Base-by-base conservation (phyloP, 2,329 filamentous ascomycete species). In the Trichoderma semiorbis region DNA sequence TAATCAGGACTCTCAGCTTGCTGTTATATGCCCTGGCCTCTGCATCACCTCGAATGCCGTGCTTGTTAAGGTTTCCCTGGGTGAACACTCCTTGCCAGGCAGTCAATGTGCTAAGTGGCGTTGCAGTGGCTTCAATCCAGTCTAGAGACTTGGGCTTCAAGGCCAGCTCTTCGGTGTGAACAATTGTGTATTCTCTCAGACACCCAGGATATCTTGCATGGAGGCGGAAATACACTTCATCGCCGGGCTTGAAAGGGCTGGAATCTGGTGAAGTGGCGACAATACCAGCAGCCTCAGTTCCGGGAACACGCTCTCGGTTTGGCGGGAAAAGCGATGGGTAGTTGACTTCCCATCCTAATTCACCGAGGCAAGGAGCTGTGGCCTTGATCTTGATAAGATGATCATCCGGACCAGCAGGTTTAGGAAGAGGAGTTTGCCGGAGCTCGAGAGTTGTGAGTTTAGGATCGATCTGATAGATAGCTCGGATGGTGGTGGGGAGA, bases 11-110 rank as follows among this genome's bases (percentile, higher is more conserved):
- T 1, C 79, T 72, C 28, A 78, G 73, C 34, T 74, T 74, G 4
- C 69, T 72, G 60, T 83, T 83, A 21, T 64, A 43, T 14, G 73
- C 73, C 7, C 73, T 65, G 0, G 80, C 80, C 1, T 68, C 74
- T 6, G 69, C 61, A 55, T 80, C 78, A 21, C 79, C 80, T 7
- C 73, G 72, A 6, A 82, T 47, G 2, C 74, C 81, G 3, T 36
- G 70, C 14, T 72, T 73, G 32, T 82, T 77, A 16, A 83, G 73
- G 5, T 62, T 73, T 1, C 80, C 80, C n/a, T 82, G 79, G 5
- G 75, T 66, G 71, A 84, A 85, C 24, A 84, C 71, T 7, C 78
- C 80, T 74, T 84, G 83, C 76, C 78, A 83, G 1, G 82, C 83
- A 3, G 83, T 84, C 61, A 84, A 74, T 10, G 82, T 79, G 69